phyloP scores from a whole-genome alignment of 768 basidiomycete species.

The Lactarius evosmus region DNA sequence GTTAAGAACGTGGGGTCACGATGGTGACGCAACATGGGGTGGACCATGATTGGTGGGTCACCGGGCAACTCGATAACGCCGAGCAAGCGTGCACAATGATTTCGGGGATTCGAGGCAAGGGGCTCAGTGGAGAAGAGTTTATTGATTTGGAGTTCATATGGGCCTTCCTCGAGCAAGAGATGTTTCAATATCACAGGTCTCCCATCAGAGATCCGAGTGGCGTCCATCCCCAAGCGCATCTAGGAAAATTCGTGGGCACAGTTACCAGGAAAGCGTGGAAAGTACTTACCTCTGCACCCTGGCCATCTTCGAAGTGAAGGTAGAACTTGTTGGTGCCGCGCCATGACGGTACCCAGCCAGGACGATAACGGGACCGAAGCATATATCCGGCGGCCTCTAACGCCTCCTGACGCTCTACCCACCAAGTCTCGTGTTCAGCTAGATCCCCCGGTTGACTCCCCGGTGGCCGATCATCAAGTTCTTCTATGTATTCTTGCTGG shows the following conservation, averaged over 20 bases:
- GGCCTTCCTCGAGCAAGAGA: background rate
- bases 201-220: background rate
- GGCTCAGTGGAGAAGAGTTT: background rate
- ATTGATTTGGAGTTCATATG: conserved; percentile 4
- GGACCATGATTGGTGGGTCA: conserved; percentile 26
- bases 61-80: background rate
- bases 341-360: conserved; percentile 13
- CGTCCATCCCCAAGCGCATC: background rate
- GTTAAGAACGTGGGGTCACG: conserved; percentile 30
- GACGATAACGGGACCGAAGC: conserved; percentile 10
- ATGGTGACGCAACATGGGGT: conserved; percentile 31
- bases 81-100: conserved; percentile 1
- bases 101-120: background rate
- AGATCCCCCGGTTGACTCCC: background rate
- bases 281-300: background rate
- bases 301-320: conserved; percentile 1
- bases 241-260: background rate
- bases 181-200: background rate
- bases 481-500: background rate
- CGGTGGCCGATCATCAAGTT: background rate
- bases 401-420: conserved; percentile 3
- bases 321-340: background rate
- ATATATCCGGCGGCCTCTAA: conserved; percentile 4
- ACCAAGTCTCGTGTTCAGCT: background rate
- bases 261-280: too few relatives aligned